These are phyloP conservation scores for Pseudogymnoascus sp. DNA, from an alignment of 2,329 filamentous ascomycete species.

Conservation along the genomic window DNA sequence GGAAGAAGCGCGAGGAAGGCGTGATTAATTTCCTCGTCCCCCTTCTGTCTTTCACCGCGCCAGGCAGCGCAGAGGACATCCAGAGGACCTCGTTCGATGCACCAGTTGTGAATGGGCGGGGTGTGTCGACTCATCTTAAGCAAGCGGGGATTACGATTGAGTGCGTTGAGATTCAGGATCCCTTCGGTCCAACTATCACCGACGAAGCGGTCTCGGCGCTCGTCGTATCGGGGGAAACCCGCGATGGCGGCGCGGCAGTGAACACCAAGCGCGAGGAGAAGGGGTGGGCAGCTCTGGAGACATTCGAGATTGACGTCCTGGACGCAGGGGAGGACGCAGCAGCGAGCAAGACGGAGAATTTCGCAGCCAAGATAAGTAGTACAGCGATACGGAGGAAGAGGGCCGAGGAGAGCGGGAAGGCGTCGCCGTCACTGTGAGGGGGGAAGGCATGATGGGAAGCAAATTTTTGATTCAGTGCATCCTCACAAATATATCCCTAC, in stretches of 20 bases:
- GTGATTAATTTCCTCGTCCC: slow-evolving; percentile 67
- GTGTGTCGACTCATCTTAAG: slow-evolving; percentile 50
- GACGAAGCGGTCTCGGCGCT: slow-evolving; percentile 70
- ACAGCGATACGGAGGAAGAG: slow-evolving; percentile 63
- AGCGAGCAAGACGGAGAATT: slow-evolving; percentile 46
- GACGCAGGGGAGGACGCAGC: slow-evolving; percentile 51
- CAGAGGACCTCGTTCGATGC: slow-evolving; percentile 21
- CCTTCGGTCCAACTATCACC: slow-evolving; percentile 84
- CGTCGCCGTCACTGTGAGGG: background rate
- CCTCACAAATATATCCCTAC: slow-evolving; percentile 1
- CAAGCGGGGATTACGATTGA: slow-evolving; percentile 57
- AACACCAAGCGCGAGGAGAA: slow-evolving; percentile 72
- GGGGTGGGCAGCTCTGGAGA: slow-evolving; percentile 66
- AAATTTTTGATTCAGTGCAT: background rate
- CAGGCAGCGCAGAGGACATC: slow-evolving; percentile 29
- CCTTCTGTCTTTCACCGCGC: slow-evolving; percentile 42
- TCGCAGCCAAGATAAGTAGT: slow-evolving; percentile 83
- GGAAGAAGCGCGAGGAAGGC: slow-evolving; percentile 62
- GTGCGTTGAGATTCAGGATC: slow-evolving; percentile 78
- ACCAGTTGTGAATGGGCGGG: slow-evolving; percentile 36
- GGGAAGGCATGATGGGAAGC: background rate
- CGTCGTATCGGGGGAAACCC: slow-evolving; percentile 82
- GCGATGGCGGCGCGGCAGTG: slow-evolving; percentile 72
- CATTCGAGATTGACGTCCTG: slow-evolving; percentile 86
- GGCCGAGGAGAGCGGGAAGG: slow-evolving; percentile 18